Conservation (phyloP, 2,329 filamentous ascomycete genomes). For the Parascedosporium putredinis region DNA sequence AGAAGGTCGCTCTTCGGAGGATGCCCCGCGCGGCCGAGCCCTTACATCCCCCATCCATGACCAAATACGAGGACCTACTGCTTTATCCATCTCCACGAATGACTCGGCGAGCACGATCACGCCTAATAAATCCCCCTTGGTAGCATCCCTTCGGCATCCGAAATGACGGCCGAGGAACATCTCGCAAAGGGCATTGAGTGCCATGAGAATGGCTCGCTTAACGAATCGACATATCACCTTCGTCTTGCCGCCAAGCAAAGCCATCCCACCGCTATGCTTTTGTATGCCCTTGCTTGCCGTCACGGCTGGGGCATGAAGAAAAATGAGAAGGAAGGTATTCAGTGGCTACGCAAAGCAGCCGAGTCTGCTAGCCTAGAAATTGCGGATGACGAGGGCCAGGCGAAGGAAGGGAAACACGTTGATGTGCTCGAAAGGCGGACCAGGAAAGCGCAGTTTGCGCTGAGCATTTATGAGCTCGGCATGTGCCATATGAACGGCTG, state of each 20-base stretch:
- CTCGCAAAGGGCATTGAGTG: slow-evolving; percentile 81
- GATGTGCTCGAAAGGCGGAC: slow-evolving; percentile 65
- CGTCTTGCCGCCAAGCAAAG: slow-evolving; percentile 78
- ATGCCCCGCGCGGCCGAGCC: slow-evolving; percentile 35
- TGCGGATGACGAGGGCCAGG: slow-evolving; percentile 64
- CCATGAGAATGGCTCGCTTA: slow-evolving; percentile 77
- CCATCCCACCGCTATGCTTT: slow-evolving; percentile 85
- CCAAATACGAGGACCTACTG: slow-evolving; percentile 28
- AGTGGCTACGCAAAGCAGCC: slow-evolving; percentile 86
- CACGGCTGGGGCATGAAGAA: slow-evolving; percentile 97
- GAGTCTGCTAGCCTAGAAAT: slow-evolving; percentile 75
- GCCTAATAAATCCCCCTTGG: slow-evolving; percentile 27
- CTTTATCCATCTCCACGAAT: slow-evolving; percentile 38
- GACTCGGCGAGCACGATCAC: slow-evolving; percentile 45
- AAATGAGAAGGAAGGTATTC: slow-evolving; percentile 80
- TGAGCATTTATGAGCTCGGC: slow-evolving; percentile 92
- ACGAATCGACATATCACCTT: slow-evolving; percentile 93
- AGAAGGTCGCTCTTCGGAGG: slow-evolving; percentile 33
- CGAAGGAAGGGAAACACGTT: slow-evolving; percentile 51
- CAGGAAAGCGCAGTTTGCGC: slow-evolving; percentile 82
- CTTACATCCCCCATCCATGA: slow-evolving; percentile 28
- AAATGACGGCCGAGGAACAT: slow-evolving; percentile 78
- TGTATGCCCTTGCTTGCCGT: slow-evolving; percentile 88
- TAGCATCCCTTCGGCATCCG: slow-evolving; percentile 48
- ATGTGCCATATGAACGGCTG: slow-evolving; percentile 97